Conservation (phyloP, 2,329 filamentous ascomycete genomes). For the Xylaria polymorpha region DNA sequence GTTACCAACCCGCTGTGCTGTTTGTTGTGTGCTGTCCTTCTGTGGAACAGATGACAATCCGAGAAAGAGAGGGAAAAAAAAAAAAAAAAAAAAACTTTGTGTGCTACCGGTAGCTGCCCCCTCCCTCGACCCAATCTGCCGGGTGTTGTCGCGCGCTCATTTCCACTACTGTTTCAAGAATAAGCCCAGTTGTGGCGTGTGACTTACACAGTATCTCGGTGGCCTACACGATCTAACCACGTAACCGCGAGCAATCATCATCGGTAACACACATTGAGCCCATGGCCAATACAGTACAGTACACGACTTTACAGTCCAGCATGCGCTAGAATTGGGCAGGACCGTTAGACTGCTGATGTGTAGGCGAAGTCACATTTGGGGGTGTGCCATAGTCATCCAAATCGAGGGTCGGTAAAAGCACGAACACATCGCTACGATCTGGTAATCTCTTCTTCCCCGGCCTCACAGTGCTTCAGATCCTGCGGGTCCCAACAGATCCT, state of each 20-base stretch:
- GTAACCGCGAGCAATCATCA: constrained; percentile 6
- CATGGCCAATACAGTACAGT: background rate
- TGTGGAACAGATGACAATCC: background rate
- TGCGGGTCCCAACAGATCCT: constrained; percentile 8
- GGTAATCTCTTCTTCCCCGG: constrained; percentile 19
- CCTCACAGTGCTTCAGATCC: constrained; percentile 30
- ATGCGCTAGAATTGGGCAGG: constrained; percentile 1
- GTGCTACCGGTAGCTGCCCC: background rate
- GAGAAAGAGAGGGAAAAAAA: background rate
- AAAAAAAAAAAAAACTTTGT: background rate
- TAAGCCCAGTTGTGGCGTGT: constrained; percentile 12
- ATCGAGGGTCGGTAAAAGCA: constrained; percentile 23
- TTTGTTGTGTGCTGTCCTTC: background rate
- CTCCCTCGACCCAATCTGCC: constrained; percentile 28
- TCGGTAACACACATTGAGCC: constrained; percentile 25
- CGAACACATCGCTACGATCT: constrained; percentile 28
- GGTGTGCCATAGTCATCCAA: constrained; percentile 18
- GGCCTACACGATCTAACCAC: background rate
- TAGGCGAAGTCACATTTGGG: constrained; percentile 16
- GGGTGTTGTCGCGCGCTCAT: constrained; percentile 27
- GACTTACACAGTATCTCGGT: background rate
- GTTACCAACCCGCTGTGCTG: background rate
- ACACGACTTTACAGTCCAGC: background rate
- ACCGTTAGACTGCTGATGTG: constrained; percentile 15
- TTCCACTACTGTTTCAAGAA: constrained; percentile 27